Percentiles rank a stretch among this genome's conserved stretches.
phyloP scores from a whole-genome alignment of 2,329 filamentous ascomycete species.

The Hypoxylon sp. region DNA sequence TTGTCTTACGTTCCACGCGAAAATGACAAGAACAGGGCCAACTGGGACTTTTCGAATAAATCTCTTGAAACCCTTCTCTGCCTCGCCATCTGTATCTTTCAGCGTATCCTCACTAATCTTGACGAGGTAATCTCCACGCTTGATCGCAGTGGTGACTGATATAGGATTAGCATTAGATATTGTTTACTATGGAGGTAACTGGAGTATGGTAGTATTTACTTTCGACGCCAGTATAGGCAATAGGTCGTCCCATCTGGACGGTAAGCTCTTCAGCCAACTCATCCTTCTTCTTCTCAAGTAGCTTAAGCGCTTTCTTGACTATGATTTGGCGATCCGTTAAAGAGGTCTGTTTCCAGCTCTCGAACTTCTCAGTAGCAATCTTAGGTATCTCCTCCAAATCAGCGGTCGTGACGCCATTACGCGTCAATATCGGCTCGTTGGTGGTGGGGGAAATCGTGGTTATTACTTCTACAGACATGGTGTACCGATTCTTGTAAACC shows the following conservation, averaged over 20 bases:
- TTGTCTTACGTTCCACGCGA: slow-evolving; percentile 88
- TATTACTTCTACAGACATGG: slow-evolving; percentile 72
- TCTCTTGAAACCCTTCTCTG: slow-evolving; percentile 87
- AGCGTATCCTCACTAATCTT: slow-evolving; percentile 83
- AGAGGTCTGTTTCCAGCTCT: slow-evolving; percentile 77
- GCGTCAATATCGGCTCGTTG: slow-evolving; percentile 82
- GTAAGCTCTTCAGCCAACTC: slow-evolving; percentile 85
- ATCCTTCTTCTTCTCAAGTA: slow-evolving; percentile 77
- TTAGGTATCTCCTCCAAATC: slow-evolving; percentile 78
- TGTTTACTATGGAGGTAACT: background rate
- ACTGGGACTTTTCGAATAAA: slow-evolving; percentile 90
- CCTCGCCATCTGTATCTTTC: slow-evolving; percentile 81
- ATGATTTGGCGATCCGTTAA: slow-evolving; percentile 81
- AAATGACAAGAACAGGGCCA: slow-evolving; percentile 87
- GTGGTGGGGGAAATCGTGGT: slow-evolving; percentile 90
- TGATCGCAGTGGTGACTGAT: slow-evolving; percentile 78
- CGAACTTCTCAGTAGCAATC: slow-evolving; percentile 77
- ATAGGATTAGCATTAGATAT: slow-evolving; percentile 17
- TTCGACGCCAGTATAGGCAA: slow-evolving; percentile 85
- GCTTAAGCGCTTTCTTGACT: slow-evolving; percentile 78
- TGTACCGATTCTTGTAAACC: slow-evolving; percentile 39
- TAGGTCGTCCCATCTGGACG: slow-evolving; percentile 94
- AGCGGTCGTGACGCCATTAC: slow-evolving; percentile 74
- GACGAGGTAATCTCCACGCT: slow-evolving; percentile 84
- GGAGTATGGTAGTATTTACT: slow-evolving; percentile 31